Base-by-base conservation (phyloP, 768 basidiomycete species). In the Sistotremastrum niveocremeum region DNA sequence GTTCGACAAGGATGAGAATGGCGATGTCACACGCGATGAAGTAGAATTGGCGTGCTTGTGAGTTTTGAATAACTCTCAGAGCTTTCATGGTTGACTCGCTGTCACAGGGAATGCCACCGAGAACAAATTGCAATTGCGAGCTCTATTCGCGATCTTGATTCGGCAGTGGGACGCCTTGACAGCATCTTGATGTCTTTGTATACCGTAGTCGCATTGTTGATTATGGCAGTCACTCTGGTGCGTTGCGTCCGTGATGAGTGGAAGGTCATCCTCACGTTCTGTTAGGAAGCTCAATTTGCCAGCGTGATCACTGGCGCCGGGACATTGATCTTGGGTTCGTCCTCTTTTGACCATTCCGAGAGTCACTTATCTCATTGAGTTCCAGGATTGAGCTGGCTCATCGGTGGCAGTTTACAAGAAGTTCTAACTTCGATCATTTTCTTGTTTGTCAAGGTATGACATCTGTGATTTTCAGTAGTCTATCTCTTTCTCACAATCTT, bases 71-170 rank as follows among this genome's bases (percentile, higher is more conserved):
- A 44, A 30, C 20, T 37, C 9, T 31, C 33, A 1, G 33, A 30
- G 20, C 41, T 45, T 37, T 47, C 43, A 29, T 38, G 10, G 20
- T 20, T 20, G 9, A 33, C 7, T n/a, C 37, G 29, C 37, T 36
- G 11, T 45, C 29, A 20, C 46, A 81, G 84, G 61, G 81, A 86
- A 37, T 73, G 87, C 47, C 89, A 93, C 57, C 74, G 87, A 32
- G 90, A 95, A 57, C 79, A 89, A 48, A 63, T 88, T 36, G 81
- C 82, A 12, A 76, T 95, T 39, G 81, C 85, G 49, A 79, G 82
- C 57, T 84, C 81, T 4, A 87, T 95, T 88, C 72, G 78, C 39
- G 87, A 93, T 62, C 66, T 93, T 42, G 90, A 93, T 61, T 86
- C 83, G 43, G 90, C 90, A 4, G 88, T 93, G 9, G 80, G 85